Base-by-base conservation (phyloP, 352 stramenopile species). In the Pythium plurisporium region DNA sequence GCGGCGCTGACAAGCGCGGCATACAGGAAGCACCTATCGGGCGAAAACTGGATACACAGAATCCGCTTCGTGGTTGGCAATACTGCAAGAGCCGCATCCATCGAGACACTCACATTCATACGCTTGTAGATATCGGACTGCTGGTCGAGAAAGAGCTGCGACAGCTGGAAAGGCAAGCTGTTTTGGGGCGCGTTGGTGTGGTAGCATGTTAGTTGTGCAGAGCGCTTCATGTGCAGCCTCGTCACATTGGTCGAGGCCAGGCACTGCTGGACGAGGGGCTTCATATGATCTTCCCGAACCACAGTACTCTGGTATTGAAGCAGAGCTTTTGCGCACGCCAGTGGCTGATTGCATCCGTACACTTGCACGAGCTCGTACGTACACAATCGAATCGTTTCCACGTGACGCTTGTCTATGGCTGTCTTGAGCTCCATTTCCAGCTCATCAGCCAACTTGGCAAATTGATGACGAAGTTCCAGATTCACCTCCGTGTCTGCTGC, bases 141-240 rank as follows among this genome's bases (percentile, higher is more conserved):
- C 36, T 88, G 72, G 1, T 74, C 77, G 30, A 92, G 43, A 56
- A 80, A 89, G 11, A 87, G 61, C 23, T 76, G 69, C 0, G 82
- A 89, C 9, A 93, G 69, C 57, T 91, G 79, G 33, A 75, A 79
- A 17, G 81, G 75, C 1, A 84, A 61, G 30, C 79, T 89, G 50
- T 86, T 73, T 8, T 38, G 64, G 22, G 50, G 11, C 6, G 80
- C 74, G 38, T 75, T 85, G 1, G 71, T 56, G 46, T 87, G 73
- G 1, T 47, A 56, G 15, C 64, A 34, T 17, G 63, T 40, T 0
- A 86, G 42, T 4, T 55, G 56, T 31, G 78, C 54, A 55, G 87
- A 64, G 9, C 79, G 76, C 8, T 57, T 56, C 37, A 80, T 54
- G 45, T 90, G 78, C 2, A 90, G 69, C 46, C 66, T 74, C 27